Evolutionary conservation across 2,329 filamentous ascomycete species (phyloP).

Genomic region (Aphanoascus verrucosus): DNA sequence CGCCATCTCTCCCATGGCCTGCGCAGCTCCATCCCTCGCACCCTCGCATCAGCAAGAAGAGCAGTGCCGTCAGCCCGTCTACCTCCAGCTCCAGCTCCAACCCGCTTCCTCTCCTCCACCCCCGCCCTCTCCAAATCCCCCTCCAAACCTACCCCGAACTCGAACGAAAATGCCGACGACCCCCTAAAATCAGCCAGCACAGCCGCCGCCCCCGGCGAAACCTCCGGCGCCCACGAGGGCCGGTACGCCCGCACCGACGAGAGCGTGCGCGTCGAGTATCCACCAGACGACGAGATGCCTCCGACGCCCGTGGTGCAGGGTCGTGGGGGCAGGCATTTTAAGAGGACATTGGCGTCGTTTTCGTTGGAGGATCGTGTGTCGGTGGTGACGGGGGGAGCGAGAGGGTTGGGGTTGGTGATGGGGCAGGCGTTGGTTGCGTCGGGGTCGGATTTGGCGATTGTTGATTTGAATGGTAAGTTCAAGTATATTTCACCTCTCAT

Average conservation of each 20-base stretch:
- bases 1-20: conserved; percentile 7
- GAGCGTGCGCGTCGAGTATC: conserved; percentile 66
- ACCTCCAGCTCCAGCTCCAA: neutral
- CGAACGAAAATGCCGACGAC: conserved; percentile 1
- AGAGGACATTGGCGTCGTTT: conserved; percentile 75
- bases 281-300: conserved; percentile 62
- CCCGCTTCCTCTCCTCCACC: conserved; percentile 26
- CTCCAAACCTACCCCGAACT: conserved; percentile 12
- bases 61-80: neutral
- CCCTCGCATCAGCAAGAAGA: too few relatives aligned
- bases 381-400: conserved; percentile 79
- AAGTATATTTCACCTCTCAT: neutral
- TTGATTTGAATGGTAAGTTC: conserved; percentile 77
- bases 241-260: conserved; percentile 71
- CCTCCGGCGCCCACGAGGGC: conserved; percentile 44
- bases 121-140: conserved; percentile 20
- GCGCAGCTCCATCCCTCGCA: neutral
- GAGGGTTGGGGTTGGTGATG: conserved; percentile 85
- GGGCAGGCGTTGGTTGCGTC: conserved; percentile 81
- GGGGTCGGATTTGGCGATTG: conserved; percentile 79
- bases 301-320: conserved; percentile 60
- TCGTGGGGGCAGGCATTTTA: conserved; percentile 68
- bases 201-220: neutral
- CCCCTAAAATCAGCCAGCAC: conserved; percentile 4
- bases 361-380: conserved; percentile 74